Base-by-base conservation (phyloP, 495 filamentous ascomycete species). In the Achaetomiella virescens region DNA sequence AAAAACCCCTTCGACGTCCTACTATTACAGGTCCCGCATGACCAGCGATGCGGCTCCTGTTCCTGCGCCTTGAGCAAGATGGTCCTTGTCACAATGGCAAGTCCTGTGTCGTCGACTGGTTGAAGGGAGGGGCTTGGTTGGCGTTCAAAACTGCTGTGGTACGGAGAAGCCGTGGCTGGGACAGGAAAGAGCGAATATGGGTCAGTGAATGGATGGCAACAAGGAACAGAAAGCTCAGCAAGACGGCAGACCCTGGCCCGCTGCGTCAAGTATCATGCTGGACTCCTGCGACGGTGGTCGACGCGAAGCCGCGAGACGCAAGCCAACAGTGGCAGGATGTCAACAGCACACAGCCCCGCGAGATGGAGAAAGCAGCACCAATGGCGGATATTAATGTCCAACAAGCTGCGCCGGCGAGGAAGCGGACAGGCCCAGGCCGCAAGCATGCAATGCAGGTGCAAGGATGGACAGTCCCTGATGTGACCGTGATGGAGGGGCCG, bases 401-500 rank as follows among this genome's bases (percentile, higher is more conserved):
- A 50, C 55, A 51, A 36, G 54, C 44, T 45, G 51, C 42, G 58
- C 41, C 38, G 29, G 29, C 40, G 38, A 57, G 36, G 20, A 24
- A 47, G 18, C 6, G 20, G 44, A 20, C 12, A 20, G n/a, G 17
- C 27, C 29, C 37, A 11, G 43, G 21, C 2, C 21, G 27, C 43
- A 22, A 43, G 44, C 44, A 48, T 51, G 47, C 44, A 59, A 57
- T 70, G 65, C 63, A 66, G 49, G 57, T 55, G 50, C 66, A 66
- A 60, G 68, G 66, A 60, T 69, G 43, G 54, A 20, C 33, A 49
- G 5, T 41, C 54, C 59, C 62, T 57, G 68, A 69, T 70, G 62
- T 54, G 61, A 70, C 68, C 51, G 64, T 67, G 66, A 66, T 66
- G 63, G 65, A 59, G 66, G 65, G 66, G 55, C 38, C 48, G 55